A percentile compares a stretch with the other conserved stretches of the same genome.
Conservation (phyloP, 2,329 filamentous ascomycete genomes). For the Amphichorda felina region DNA sequence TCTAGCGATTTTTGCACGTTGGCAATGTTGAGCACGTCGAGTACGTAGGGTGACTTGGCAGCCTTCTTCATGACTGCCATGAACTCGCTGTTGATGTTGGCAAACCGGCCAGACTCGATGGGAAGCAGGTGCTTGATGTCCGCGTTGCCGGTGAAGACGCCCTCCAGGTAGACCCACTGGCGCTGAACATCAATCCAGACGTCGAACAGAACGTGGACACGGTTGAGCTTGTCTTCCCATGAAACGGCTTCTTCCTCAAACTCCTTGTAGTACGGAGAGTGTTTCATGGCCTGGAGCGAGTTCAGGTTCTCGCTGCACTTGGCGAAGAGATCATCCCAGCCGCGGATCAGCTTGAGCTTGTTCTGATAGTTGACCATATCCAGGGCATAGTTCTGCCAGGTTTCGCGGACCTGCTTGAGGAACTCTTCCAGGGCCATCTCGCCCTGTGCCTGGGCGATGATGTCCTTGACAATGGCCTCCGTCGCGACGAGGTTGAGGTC, state of each 20-base stretch:
- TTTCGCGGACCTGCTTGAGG: conserved; percentile 88
- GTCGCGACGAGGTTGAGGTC: conserved; percentile 84
- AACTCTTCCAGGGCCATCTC: conserved; percentile 99
- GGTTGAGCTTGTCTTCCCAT: conserved; percentile 97
- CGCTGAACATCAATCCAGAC: conserved; percentile 99
- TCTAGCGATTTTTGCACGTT: conserved; percentile 95
- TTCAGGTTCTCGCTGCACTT: conserved; percentile 98
- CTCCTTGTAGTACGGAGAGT: conserved; percentile 98
- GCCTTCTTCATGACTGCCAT: conserved; percentile 99
- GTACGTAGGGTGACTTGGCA: conserved; percentile 86
- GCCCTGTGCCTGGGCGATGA: conserved; percentile 90
- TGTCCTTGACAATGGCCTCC: conserved; percentile 79
- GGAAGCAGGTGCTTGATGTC: conserved; percentile 98
- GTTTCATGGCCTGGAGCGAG: conserved; percentile 95
- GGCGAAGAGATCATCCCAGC: conserved; percentile 95
- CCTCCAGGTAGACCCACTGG: conserved; percentile 98
- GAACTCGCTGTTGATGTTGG: conserved; percentile 99
- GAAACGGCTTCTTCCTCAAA: conserved; percentile 94
- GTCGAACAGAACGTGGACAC: conserved; percentile 94
- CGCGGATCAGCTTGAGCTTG: conserved; percentile 92
- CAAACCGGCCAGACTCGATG: conserved; percentile 91
- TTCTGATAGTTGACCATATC: conserved; percentile 96
- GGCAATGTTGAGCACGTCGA: conserved; percentile 91
- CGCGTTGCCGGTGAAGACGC: conserved; percentile 95
- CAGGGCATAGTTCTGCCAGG: conserved; percentile 88